These are phyloP conservation scores for Rhizopogon vesiculosus DNA, from an alignment of 768 basidiomycete species.

Conservation along the genomic window DNA sequence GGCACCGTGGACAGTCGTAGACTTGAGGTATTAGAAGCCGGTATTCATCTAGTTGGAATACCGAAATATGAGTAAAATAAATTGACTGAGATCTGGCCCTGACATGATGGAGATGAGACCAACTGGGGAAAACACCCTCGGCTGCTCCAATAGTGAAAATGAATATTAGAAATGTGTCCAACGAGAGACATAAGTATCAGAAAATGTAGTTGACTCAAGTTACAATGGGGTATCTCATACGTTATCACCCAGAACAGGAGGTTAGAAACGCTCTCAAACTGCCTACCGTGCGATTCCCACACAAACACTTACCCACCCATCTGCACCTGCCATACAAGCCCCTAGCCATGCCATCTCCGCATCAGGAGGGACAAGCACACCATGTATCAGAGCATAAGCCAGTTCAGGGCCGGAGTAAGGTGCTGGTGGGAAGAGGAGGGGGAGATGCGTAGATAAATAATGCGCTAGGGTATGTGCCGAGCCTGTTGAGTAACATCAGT, in stretches of 20 bases:
- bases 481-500: slow-evolving; percentile 39
- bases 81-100: neutral
- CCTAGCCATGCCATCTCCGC: slow-evolving; percentile 95
- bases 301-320: slow-evolving; percentile 93
- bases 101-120: neutral
- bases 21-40: no score
- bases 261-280: neutral
- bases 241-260: neutral
- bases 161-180: neutral
- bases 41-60: no score
- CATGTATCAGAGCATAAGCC: slow-evolving; percentile 81
- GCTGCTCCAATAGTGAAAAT: neutral
- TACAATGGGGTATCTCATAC: neutral
- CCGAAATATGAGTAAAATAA: neutral
- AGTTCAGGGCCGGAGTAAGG: slow-evolving; percentile 42
- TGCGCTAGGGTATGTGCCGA: slow-evolving; percentile 64
- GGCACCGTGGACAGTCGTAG: no score
- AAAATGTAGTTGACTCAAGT: neutral
- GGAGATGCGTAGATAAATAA: slow-evolving; percentile 68
- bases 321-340: slow-evolving; percentile 85
- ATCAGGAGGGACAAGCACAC: slow-evolving; percentile 76
- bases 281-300: slow-evolving; percentile 48
- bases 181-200: neutral
- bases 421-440: slow-evolving; percentile 68
- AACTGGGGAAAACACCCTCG: no score